Conservation (phyloP, 23 red algal genomes). For the Gracilaria gracilis region DNA sequence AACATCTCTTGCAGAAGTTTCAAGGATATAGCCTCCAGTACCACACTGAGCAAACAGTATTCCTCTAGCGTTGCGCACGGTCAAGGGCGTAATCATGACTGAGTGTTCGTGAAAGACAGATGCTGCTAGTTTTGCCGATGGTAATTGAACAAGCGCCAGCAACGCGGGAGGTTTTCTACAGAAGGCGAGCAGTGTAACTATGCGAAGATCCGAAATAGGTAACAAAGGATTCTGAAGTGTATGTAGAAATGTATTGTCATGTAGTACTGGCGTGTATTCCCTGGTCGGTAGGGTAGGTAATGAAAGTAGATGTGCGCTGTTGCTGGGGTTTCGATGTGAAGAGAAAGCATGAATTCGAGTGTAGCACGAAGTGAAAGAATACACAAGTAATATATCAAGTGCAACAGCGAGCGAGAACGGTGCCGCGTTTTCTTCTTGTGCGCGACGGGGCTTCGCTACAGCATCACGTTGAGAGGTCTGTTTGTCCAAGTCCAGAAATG, state of each 20-base stretch:
- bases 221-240: conserved; percentile 26
- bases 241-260: conserved; percentile 16
- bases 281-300: not conserved
- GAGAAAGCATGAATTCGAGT: conserved; percentile 11
- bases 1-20: not conserved
- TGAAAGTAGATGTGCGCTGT: not conserved
- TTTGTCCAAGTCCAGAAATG: not conserved
- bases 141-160: conserved; percentile 6
- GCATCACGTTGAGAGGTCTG: not conserved
- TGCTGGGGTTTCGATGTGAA: conserved; percentile 10
- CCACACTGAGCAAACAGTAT: not conserved
- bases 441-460: not conserved
- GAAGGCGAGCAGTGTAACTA: conserved; percentile 4
- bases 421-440: not conserved
- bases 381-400: conserved; percentile 10
- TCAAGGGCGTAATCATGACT: conserved; percentile 17
- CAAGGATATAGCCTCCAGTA: not conserved
- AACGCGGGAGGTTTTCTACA: conserved; percentile 3
- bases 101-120: conserved; percentile 27
- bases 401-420: conserved; percentile 3
- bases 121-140: not conserved
- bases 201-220: conserved; percentile 12
- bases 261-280: conserved; percentile 6
- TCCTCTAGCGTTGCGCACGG: not conserved
- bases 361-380: conserved; percentile 6